phyloP scores from a whole-genome alignment of 768 basidiomycete species.

The Mycena indigotica region DNA sequence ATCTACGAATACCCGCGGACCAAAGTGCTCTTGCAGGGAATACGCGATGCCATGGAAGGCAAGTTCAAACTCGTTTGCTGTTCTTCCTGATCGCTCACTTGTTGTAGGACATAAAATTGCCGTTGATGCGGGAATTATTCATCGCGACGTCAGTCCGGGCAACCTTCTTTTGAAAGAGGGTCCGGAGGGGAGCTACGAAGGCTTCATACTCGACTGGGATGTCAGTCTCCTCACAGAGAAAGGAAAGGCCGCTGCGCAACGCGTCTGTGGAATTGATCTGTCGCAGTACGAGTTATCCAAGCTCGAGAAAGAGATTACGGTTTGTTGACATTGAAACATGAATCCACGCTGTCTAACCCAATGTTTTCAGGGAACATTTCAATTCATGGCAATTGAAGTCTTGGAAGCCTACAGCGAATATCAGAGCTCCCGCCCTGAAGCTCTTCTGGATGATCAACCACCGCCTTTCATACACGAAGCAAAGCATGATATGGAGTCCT shows the following conservation, averaged over 20 bases:
- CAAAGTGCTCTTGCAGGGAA: too few species aligned
- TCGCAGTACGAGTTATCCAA: not conserved
- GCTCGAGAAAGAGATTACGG: not conserved
- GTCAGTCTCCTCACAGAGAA: not conserved
- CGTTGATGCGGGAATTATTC: not conserved
- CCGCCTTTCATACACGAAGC: not conserved
- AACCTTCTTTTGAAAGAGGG: conserved; percentile 74
- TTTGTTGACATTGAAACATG: not conserved
- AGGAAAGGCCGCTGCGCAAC: not conserved
- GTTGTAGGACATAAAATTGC: not conserved
- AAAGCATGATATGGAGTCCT: not conserved
- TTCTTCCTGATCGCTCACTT: too few species aligned
- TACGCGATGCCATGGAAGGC: too few species aligned
- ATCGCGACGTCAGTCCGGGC: conserved; percentile 64
- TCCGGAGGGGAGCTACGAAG: conserved; percentile 47
- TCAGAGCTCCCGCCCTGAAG: not conserved
- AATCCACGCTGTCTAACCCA: not conserved
- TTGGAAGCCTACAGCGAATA: not conserved
- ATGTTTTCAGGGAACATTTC: not conserved
- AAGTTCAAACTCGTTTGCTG: too few species aligned
- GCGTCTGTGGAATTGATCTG: not conserved
- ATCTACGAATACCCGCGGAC: too few species aligned
- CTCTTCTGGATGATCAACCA: not conserved
- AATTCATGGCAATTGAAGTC: not conserved
- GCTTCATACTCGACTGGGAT: conserved; percentile 36